Base-by-base conservation (phyloP, 2,329 filamentous ascomycete species). In the Shiraia sp. region DNA sequence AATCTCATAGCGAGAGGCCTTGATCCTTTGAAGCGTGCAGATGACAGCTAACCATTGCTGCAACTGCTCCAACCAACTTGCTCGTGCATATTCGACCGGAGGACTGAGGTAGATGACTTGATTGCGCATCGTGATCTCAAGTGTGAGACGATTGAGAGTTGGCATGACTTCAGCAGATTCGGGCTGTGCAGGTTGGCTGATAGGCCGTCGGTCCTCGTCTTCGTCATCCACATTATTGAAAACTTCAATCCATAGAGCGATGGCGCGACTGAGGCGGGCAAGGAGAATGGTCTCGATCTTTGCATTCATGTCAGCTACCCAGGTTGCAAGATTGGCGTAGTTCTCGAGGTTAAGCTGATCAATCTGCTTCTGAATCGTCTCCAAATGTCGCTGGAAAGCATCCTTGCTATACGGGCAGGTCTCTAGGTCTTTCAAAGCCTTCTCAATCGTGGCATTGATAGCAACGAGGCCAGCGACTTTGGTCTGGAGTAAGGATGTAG, bases 31-130 rank as follows among this genome's bases (percentile, higher is more conserved):
- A 30, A 97, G 78, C 57, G 93, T 92, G 74, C 93, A 97, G 31
- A 96, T 86, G 44, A 95, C 81, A 27, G 89, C 91, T 25, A 99
- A 81, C 93, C 93, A 99, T 24, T 90, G 82, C 58, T 97, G 91
- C 28, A 99, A 79, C 56, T 96, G 91, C 13, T 86, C 79, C 63
- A 95, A 88, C 93, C 95, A 99, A 64, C 87, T 92, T 10, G 92
- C 91, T 53, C 91, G 83, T 12, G 93, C 91, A 66, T 86, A 93
- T 65, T 96, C 90, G 36, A 97, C 77, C 4, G 93, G 93, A 3
- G 93, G 95, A 38, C 96, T 93, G 17, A 99, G 81, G 63, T 95
- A 96, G 55, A 99, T 96, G 53, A 96, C 87, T 69, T 99, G 93
- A 59, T 97, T 97, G 23, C 89, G 88, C 90, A 99, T 99, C 5